phyloP scores from a whole-genome alignment of 345 rosid genomes.

The Bruguiera sexangula region DNA sequence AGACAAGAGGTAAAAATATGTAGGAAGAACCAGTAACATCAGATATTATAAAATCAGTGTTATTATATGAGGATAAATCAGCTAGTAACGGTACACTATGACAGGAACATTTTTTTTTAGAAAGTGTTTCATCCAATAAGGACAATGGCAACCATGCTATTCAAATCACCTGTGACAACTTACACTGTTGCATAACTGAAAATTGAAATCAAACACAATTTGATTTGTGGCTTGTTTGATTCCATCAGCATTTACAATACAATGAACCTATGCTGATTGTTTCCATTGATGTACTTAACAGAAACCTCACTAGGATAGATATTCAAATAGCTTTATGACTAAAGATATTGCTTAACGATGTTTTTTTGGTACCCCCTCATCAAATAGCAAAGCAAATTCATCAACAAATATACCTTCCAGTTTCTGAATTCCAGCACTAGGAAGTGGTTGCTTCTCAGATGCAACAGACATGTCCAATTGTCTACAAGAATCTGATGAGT shows the following conservation, averaged over 20 bases:
- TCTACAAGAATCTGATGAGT: conserved; percentile 49
- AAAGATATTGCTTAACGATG: neutral
- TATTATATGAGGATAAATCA: too few species aligned
- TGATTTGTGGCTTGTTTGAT: neutral
- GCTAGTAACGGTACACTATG: too few species aligned
- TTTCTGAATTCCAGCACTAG: conserved; percentile 36
- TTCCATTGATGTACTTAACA: neutral
- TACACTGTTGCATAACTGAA: neutral
- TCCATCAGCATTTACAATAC: neutral
- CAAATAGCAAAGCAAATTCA: neutral
- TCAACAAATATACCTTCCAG: conserved; percentile 42
- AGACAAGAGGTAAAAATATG: neutral
- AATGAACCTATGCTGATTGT: neutral
- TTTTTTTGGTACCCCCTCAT: neutral
- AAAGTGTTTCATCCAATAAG: neutral
- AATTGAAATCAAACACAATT: neutral
- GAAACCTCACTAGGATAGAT: neutral
- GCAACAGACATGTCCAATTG: conserved; percentile 48
- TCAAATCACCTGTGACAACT: neutral
- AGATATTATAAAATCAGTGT: too few species aligned
- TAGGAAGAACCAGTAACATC: neutral
- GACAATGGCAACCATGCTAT: neutral
- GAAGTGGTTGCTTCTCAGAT: conserved; percentile 33
- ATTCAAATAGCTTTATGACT: neutral
- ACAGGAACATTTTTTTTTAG: neutral